Evolutionary conservation across 1,284 basidiomycete species (phyloP).

Genomic region (Apiotrichum siamense): DNA sequence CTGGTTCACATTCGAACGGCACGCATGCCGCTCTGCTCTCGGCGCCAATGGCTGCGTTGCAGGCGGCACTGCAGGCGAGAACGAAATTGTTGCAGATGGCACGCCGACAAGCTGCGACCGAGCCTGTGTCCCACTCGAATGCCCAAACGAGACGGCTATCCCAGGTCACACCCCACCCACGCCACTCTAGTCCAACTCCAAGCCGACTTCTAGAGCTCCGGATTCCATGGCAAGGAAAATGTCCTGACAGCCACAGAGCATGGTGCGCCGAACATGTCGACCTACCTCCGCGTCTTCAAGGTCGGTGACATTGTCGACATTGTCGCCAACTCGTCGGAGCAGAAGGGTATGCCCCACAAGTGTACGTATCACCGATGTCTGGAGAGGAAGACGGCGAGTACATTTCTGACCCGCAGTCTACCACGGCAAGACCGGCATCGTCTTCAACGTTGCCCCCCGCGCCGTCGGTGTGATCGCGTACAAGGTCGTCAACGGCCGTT

Average conservation of each 20-base stretch:
- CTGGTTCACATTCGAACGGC: too few species aligned
- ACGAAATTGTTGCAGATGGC: too few species aligned
- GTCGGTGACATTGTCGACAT: conserved; percentile 99
- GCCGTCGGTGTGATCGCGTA: conserved; percentile 96
- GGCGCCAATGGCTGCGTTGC: too few species aligned
- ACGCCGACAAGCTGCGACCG: too few species aligned
- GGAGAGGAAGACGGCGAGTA: background rate
- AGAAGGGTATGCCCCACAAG: conserved; percentile 99
- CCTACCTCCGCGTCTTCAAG: conserved; percentile 86
- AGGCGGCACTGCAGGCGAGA: too few species aligned
- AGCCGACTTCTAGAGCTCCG: too few species aligned
- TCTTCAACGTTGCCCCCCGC: conserved; percentile 95
- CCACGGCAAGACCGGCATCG: conserved; percentile 72
- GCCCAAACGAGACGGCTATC: too few species aligned
- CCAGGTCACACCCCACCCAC: too few species aligned
- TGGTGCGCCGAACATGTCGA: conserved; percentile 85
- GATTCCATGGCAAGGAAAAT: too few species aligned
- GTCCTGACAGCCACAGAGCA: conserved; percentile 58
- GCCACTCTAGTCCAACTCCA: too few species aligned
- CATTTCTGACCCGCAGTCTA: conserved; percentile 31
- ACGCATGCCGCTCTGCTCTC: too few species aligned
- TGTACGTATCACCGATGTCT: conserved; percentile 48
- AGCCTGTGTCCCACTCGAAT: too few species aligned
- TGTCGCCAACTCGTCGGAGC: conserved; percentile 97
- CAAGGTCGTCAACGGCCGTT: conserved; percentile 98